These are phyloP conservation scores for Epichloe uncinata DNA, from an alignment of 2,329 filamentous ascomycete species.

Conservation along the genomic window DNA sequence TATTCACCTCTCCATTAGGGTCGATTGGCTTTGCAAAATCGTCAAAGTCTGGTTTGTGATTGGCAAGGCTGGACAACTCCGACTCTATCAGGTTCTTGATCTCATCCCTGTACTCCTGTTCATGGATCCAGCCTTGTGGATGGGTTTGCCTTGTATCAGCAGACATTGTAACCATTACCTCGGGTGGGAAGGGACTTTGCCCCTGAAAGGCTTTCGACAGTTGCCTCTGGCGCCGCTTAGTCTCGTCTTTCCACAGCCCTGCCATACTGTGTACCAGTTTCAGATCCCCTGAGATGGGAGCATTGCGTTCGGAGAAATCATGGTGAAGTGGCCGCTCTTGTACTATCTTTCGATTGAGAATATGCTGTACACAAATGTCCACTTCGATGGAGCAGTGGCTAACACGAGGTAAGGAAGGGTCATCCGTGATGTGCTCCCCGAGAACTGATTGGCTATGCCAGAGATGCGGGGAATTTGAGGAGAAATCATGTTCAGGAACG, in stretches of 20 bases:
- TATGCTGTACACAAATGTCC: slow-evolving; percentile 79
- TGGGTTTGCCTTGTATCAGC: slow-evolving; percentile 61
- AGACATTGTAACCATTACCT: slow-evolving; percentile 79
- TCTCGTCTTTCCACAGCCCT: slow-evolving; percentile 84
- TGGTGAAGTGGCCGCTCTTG: slow-evolving; percentile 71
- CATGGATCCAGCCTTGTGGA: slow-evolving; percentile 82
- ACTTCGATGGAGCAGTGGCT: slow-evolving; percentile 86
- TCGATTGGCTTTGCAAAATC: slow-evolving; percentile 45
- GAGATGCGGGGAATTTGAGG: slow-evolving; percentile 46
- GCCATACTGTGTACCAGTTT: slow-evolving; percentile 93
- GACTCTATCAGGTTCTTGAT: slow-evolving; percentile 48
- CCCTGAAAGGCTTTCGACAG: slow-evolving; percentile 51
- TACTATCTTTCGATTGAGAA: slow-evolving; percentile 67
- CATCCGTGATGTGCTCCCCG: slow-evolving; percentile 34
- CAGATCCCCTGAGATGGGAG: slow-evolving; percentile 50
- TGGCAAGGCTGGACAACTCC: slow-evolving; percentile 39
- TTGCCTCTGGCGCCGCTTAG: slow-evolving; percentile 57
- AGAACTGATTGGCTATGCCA: slow-evolving; percentile 73
- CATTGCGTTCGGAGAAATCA: slow-evolving; percentile 63
- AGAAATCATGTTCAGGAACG: slow-evolving; percentile 54
- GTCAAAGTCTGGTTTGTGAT: slow-evolving; percentile 42
- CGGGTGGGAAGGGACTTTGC: slow-evolving; percentile 66
- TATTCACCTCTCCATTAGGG: slow-evolving; percentile 51
- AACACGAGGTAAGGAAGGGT: slow-evolving; percentile 53
- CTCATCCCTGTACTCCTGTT: slow-evolving; percentile 64